phyloP scores from a whole-genome alignment of 148 eudicot species.

The Silene uniflora region DNA sequence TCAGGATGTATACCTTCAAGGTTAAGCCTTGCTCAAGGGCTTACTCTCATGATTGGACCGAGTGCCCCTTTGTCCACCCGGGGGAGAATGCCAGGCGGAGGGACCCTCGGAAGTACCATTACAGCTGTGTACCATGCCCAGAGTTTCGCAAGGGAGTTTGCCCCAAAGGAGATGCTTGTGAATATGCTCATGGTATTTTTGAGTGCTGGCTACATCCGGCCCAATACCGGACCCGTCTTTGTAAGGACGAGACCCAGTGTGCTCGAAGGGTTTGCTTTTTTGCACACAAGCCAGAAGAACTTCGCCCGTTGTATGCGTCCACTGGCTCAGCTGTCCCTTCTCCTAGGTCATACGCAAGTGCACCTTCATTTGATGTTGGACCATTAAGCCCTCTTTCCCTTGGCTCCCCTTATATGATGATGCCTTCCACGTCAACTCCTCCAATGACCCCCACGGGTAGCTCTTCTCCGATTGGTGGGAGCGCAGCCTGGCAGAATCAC shows the following conservation, averaged over 20 bases:
- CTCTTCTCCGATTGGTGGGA: slow-evolving; percentile 57
- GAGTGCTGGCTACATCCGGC: slow-evolving; percentile 99
- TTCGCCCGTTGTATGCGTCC: slow-evolving; percentile 84
- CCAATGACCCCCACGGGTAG: slow-evolving; percentile 56
- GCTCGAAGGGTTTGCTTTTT: slow-evolving; percentile 83
- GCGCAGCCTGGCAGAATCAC: slow-evolving; percentile 55
- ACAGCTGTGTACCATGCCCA: slow-evolving; percentile 93
- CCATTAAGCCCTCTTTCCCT: slow-evolving; percentile 54
- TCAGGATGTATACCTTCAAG: slow-evolving; percentile 87
- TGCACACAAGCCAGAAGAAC: slow-evolving; percentile 80
- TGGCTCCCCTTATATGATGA: slow-evolving; percentile 55
- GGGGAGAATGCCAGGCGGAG: slow-evolving; percentile 97
- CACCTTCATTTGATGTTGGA: slow-evolving; percentile 45
- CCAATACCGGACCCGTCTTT: slow-evolving; percentile 86
- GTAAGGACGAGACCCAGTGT: slow-evolving; percentile 83
- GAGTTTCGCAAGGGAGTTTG: slow-evolving; percentile 83
- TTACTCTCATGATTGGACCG: slow-evolving; percentile 98
- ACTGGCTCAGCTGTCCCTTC: slow-evolving; percentile 93
- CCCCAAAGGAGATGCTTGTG: slow-evolving; percentile 74
- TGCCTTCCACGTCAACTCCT: slow-evolving; percentile 56
- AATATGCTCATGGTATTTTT: slow-evolving; percentile 92
- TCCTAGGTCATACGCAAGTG: slow-evolving; percentile 54
- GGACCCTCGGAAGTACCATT: slow-evolving; percentile 78
- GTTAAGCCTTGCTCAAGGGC: slow-evolving; percentile 96
- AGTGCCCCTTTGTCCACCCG: slow-evolving; percentile 95